Base-by-base conservation (phyloP, 768 basidiomycete species). In the Lactarius sp. region DNA sequence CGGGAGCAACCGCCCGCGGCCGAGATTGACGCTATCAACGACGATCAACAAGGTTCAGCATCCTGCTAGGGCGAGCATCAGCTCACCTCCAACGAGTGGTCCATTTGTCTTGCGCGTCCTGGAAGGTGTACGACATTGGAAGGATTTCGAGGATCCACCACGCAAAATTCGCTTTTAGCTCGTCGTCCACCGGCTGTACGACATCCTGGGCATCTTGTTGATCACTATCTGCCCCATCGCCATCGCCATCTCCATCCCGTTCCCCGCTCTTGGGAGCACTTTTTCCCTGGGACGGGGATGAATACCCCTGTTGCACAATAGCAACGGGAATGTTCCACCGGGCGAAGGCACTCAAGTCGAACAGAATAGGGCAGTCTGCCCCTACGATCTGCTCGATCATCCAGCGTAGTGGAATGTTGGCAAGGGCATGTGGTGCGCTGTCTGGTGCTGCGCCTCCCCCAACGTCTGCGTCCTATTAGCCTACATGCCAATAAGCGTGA, bases 121-220 rank as follows among this genome's bases (percentile, higher is more conserved):
- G 88, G 78, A 79, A 86, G 20, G 75, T 71, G 67, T 78, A 82
- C 44, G 69, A 71, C 59, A 79, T 69, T 16, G 86, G 88, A 0
- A 90, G 34, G 33, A 89, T 73, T 73, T 92, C 90, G 41, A 90
- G 73, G n/a, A 88, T 39, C 88, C 86, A 87, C 90, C 90, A 92
- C 1, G 76, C 5, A 20, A 71, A 73, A 16, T 72, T 71, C 8
- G 54, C 52, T 70, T 75, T 72, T 51, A 92, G 73, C 64, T 76
- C 59, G 67, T 91, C 88, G 64, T 83, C 74, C 2, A 85, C 67
- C 1, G 80, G 81, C 69, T 82, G 73, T n/a, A 83, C 47, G n/a
- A 78, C 78, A 58, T 77, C 75, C 16, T 54, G n/a, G 16, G 18
- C 46, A 13, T 68, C 66, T 33, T 42, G 51, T 27, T 4, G n/a